Percentiles rank a stretch among this genome's conserved stretches.
Conservation (phyloP, 23 red algal species). For the Gracilaria domingensis region DNA sequence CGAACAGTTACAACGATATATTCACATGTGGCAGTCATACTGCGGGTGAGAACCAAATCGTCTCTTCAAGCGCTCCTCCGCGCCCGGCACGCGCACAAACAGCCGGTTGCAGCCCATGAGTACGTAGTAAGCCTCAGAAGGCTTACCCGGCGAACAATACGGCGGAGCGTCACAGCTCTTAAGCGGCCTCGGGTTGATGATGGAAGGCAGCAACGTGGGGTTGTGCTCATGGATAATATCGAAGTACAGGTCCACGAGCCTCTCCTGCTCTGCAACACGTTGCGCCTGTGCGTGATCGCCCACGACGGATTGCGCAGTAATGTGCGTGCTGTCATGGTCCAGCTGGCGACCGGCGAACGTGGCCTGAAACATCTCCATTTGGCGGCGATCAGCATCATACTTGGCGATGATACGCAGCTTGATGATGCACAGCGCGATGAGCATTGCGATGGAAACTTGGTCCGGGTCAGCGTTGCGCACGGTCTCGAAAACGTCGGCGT, state of each 20-base stretch:
- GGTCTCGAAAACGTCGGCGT: constrained; percentile 9
- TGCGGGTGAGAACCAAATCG: constrained; percentile 8
- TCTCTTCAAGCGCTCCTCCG: constrained; percentile 19
- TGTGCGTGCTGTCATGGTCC: neutral
- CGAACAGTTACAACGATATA: too few species aligned
- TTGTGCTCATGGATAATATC: constrained; percentile 12
- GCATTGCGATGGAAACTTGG: neutral
- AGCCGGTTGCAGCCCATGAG: constrained; percentile 8
- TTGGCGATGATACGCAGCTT: constrained; percentile 16
- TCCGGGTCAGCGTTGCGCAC: neutral
- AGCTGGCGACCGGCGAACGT: neutral
- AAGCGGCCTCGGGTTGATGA: constrained; percentile 8
- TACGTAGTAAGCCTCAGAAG: constrained; percentile 6
- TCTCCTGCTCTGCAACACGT: constrained; percentile 6
- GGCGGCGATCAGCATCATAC: neutral
- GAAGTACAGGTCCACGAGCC: constrained; percentile 3
- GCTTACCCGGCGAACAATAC: neutral
- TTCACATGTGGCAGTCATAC: constrained; percentile 11
- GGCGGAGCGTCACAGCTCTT: constrained; percentile 5
- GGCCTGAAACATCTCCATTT: constrained; percentile 5
- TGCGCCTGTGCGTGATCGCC: neutral
- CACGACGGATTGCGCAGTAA: neutral
- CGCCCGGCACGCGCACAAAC: neutral
- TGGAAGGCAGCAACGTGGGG: constrained; percentile 3
- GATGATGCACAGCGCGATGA: constrained; percentile 1